Conservation (phyloP, 1,284 basidiomycete species). For the Agaricales sp. region DNA sequence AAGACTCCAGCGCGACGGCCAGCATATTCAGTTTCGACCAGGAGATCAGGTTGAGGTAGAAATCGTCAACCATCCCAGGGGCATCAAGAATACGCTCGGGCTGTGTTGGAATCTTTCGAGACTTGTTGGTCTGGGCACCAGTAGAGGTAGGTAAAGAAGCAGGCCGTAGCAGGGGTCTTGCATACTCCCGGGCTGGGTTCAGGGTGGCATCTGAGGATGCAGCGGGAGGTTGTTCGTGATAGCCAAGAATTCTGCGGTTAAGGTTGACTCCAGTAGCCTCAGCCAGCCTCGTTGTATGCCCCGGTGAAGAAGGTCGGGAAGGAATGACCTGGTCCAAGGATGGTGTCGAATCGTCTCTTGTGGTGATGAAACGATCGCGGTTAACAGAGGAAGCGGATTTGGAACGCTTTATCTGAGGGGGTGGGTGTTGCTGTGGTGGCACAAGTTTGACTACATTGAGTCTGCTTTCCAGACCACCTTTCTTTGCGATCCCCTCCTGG, state of each 20-base stretch:
- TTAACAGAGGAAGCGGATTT: conserved; percentile 57
- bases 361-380: conserved; percentile 67
- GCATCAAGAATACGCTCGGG: conserved; percentile 93
- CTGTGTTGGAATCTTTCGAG: conserved; percentile 72
- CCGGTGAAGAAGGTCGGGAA: conserved; percentile 57
- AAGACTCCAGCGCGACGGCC: conserved; percentile 77
- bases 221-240: conserved; percentile 66
- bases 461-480: conserved; percentile 65
- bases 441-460: conserved; percentile 61
- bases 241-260: conserved; percentile 67
- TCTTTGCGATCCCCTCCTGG: conserved; percentile 54
- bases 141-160: conserved; percentile 51
- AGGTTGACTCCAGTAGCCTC: conserved; percentile 64
- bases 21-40: conserved; percentile 83
- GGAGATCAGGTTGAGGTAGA: conserved; percentile 90
- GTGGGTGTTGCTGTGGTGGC: conserved; percentile 23
- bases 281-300: conserved; percentile 66
- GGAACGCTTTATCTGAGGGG: conserved; percentile 58
- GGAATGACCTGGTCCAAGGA: conserved; percentile 41
- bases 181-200: conserved; percentile 62
- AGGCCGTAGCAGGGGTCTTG: conserved; percentile 62
- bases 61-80: conserved; percentile 92
- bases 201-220: conserved; percentile 60
- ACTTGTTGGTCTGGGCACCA: conserved; percentile 51
- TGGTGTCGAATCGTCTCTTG: conserved; percentile 34